Percentiles rank a stretch among this genome's conserved stretches.
Evolutionary conservation across 352 stramenopile genomes (phyloP).

Genomic region (Peronospora belbahrii): DNA sequence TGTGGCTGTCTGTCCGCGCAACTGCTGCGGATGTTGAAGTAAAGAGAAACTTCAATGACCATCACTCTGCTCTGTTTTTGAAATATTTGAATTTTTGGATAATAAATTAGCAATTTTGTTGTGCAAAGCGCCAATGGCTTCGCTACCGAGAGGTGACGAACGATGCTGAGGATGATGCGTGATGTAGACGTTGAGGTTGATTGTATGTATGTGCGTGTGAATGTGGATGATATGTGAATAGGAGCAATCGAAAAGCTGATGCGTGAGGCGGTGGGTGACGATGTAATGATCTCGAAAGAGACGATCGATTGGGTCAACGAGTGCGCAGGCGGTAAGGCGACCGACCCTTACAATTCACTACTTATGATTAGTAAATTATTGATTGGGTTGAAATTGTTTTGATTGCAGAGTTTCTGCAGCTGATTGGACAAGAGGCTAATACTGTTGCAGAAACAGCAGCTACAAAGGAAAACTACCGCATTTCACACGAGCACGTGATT

Average conservation of each 20-base stretch:
- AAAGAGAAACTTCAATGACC: constrained; percentile 12
- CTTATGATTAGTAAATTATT: background rate
- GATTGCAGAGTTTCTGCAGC: constrained; percentile 40
- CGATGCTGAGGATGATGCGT: background rate
- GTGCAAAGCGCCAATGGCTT: background rate
- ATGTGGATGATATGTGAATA: constrained; percentile 1
- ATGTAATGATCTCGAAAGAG: constrained; percentile 53
- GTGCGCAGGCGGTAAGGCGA: constrained; percentile 33
- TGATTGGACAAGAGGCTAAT: constrained; percentile 46
- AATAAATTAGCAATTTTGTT: background rate
- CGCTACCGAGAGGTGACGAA: constrained; percentile 17
- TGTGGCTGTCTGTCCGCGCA: constrained; percentile 40
- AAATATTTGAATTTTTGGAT: too few species aligned
- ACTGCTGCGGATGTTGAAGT: constrained; percentile 43
- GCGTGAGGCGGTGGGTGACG: constrained; percentile 43
- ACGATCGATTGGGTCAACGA: constrained; percentile 61
- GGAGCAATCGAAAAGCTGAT: constrained; percentile 35
- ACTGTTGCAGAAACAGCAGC: constrained; percentile 33
- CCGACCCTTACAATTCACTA: too few species aligned
- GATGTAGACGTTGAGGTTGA: background rate
- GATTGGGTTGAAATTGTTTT: background rate
- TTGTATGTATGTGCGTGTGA: background rate
- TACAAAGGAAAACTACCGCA: constrained; percentile 65
- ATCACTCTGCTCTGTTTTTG: constrained; percentile 8
- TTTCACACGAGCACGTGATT: constrained; percentile 49